These are phyloP conservation scores for Citrus sinensis DNA, from an alignment of 345 rosid species.

Conservation along the genomic window DVS_A1.0 CM039162.1:4124001-4124500, in stretches of 20 bases:
- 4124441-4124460: too few relatives aligned
- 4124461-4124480: background rate
- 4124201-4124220: background rate
- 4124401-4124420: background rate
- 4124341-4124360: background rate
- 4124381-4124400: background rate
- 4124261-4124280: background rate
- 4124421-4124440: background rate
- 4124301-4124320: background rate
- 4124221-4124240: background rate
- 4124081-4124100: too few relatives aligned
- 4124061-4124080: too few relatives aligned
- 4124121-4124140: too few relatives aligned
- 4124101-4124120: too few relatives aligned
- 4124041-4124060: background rate
- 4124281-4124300: background rate
- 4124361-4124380: background rate
- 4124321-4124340: background rate
- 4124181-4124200: background rate
- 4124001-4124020: background rate
- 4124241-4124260: background rate
- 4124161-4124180: background rate
- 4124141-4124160: background rate
- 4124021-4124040: background rate
- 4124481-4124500: background rate